These are phyloP conservation scores for Capillidium rhysosporum DNA, from an alignment of 371 early-diverging fungal genomes.

Conservation along the genomic window DNA sequence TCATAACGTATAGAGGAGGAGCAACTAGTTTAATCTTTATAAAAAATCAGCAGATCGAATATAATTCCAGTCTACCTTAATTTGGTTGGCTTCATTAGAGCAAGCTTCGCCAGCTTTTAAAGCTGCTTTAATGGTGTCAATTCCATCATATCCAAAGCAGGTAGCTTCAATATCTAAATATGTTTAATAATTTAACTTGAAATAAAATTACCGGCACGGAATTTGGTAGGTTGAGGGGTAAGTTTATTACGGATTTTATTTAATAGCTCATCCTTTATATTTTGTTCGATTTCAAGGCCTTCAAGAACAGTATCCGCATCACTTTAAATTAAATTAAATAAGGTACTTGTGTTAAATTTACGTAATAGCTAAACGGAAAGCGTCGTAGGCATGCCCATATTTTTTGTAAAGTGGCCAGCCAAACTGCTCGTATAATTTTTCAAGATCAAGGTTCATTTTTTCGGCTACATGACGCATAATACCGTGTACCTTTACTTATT, in stretches of 20 bases:
- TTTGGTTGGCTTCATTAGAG: conserved; percentile 62
- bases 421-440: conserved; percentile 73
- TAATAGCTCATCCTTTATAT: conserved; percentile 54
- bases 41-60: background rate
- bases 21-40: conserved; percentile 55
- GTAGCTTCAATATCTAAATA: conserved; percentile 87
- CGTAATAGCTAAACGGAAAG: conserved; percentile 86
- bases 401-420: conserved; percentile 97
- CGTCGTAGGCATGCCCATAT: conserved; percentile 95
- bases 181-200: background rate
- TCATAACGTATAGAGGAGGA: conserved; percentile 89
- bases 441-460: conserved; percentile 56
- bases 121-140: conserved; percentile 90
- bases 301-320: conserved; percentile 80
- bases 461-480: conserved; percentile 84
- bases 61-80: conserved; percentile 34
- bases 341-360: too few species aligned
- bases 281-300: conserved; percentile 40
- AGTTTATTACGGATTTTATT: conserved; percentile 71
- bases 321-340: conserved; percentile 25
- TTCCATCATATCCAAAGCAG: conserved; percentile 93
- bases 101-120: conserved; percentile 75
- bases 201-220: conserved; percentile 54
- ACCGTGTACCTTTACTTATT: conserved; percentile 26
- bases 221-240: conserved; percentile 92